Evolutionary conservation across 345 rosid genomes (phyloP), one percentile per base, ranked within the genome.

Genomic region (Gossypium anomalum): DNA sequence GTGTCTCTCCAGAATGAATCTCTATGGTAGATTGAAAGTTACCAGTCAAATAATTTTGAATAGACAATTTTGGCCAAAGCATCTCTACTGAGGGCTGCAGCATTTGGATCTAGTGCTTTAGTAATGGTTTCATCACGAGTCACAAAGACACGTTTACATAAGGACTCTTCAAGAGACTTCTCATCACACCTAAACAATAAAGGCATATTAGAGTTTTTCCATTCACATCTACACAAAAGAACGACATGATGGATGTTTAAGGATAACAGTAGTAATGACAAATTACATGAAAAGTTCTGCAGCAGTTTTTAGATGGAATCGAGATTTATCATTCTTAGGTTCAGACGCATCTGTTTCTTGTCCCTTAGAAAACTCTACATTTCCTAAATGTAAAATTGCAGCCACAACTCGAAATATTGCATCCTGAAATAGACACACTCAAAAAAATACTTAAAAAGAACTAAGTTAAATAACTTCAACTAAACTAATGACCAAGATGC

Each of bases 361-460:
- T 64, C 93, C 94, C 87, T 90, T 95, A 43, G 86, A 80, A 80
- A 95, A 93, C 80, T 93, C 93, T 58, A 91, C 81, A 79, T 95
- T 95, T 60, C 99, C 99, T 80, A 95, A 90, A 85, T 95, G 99
- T 76, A 95, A 97, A 76, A 95, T 89, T 75, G 97, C 98, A 77
- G 99, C 99, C 70, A 95, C 97, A 77, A 93, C 91, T 38, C 86
- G 90, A 77, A 95, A 95, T 80, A 95, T 87, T 23, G 86, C 94
- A 81, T 95, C 98, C 99, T 95, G 78, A 49, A 53, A 77, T 66
- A 75, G 73, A 45, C 74, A 41, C 38, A 73, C 38, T 45, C 81
- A 66, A 79, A 82, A 55, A 70, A 72, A 77, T 73, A 47, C 12
- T 1, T 49, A 25, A 27, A 45, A 25, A 15, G 52, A 12, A 68